A percentile compares a stretch with the other conserved stretches of the same genome.
These are phyloP conservation scores for Pythium rhizo-oryzae DNA, from an alignment of 352 stramenopile species.

Conservation along the genomic window DNA sequence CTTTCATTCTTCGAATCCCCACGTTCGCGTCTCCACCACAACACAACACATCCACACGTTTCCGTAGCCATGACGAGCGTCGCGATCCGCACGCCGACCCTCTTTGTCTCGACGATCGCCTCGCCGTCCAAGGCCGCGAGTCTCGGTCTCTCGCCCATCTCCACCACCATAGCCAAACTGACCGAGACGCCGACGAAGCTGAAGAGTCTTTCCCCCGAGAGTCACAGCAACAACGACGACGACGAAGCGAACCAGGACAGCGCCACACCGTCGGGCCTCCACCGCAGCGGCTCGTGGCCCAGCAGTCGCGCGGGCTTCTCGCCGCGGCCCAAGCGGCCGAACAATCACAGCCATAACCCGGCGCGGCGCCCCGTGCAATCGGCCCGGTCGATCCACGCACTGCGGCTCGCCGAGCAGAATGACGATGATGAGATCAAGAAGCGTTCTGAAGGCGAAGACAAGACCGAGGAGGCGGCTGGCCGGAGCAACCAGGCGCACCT, in stretches of 20 bases:
- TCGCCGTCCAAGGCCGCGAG: conserved; percentile 10
- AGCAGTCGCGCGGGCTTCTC: conserved; percentile 19
- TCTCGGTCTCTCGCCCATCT: conserved; percentile 15
- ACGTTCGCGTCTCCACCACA: background rate
- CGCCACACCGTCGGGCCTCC: background rate
- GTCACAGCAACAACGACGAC: conserved; percentile 4
- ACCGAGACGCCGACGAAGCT: conserved; percentile 25
- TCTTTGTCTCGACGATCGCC: conserved; percentile 12
- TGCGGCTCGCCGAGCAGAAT: conserved; percentile 2
- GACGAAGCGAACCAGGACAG: conserved; percentile 5
- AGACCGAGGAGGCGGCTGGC: conserved; percentile 9
- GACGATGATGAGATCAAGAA: conserved; percentile 7
- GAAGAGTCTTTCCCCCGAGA: background rate
- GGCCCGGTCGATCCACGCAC: conserved; percentile 7
- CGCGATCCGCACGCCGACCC: conserved; percentile 2
- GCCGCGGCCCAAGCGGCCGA: conserved; percentile 18
- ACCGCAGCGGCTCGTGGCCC: conserved; percentile 20
- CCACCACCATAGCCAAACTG: conserved; percentile 8
- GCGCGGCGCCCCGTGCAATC: conserved; percentile 20
- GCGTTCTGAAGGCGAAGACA: background rate
- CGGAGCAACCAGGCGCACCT: conserved; percentile 23
- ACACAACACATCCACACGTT: background rate
- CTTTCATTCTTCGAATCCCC: conserved; percentile 11
- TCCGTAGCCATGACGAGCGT: conserved; percentile 9
- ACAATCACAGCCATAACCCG: background rate